Evolutionary conservation across 345 rosid species (phyloP).

Genomic region (Salix brachista): DNA sequence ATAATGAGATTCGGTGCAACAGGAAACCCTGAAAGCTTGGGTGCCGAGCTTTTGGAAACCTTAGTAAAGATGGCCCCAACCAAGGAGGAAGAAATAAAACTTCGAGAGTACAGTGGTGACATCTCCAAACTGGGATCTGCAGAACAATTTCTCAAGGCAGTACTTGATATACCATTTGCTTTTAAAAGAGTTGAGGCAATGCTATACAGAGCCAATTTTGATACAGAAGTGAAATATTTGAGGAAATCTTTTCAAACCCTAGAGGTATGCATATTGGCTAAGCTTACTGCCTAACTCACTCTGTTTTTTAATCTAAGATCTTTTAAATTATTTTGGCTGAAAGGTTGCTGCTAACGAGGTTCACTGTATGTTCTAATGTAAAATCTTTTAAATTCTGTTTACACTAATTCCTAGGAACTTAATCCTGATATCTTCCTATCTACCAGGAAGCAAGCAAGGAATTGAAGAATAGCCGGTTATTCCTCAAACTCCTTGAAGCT

Average conservation of each 20-base stretch:
- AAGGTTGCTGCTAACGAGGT: slow-evolving; percentile 1
- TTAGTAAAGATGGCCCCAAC: slow-evolving; percentile 98
- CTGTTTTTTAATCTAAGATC: neutral
- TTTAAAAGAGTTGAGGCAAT: slow-evolving; percentile 94
- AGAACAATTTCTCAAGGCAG: slow-evolving; percentile 80
- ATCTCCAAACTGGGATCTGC: slow-evolving; percentile 79
- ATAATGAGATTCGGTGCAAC: slow-evolving; percentile 23
- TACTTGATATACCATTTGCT: slow-evolving; percentile 88
- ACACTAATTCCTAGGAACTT: slow-evolving; percentile 9
- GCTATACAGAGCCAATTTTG: slow-evolving; percentile 94
- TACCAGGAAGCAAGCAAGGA: slow-evolving; percentile 84
- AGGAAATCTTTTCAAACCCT: slow-evolving; percentile 81
- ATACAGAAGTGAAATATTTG: slow-evolving; percentile 80
- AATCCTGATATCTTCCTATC: neutral
- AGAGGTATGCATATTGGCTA: slow-evolving; percentile 50
- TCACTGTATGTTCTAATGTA: neutral
- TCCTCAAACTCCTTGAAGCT: slow-evolving; percentile 94
- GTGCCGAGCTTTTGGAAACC: slow-evolving; percentile 89
- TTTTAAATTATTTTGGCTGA: neutral
- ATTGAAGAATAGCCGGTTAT: slow-evolving; percentile 80
- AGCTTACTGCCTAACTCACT: neutral
- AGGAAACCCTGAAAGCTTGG: slow-evolving; percentile 90
- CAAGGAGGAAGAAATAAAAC: slow-evolving; percentile 94
- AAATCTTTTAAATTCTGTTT: neutral
- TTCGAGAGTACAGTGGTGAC: slow-evolving; percentile 71